A percentile compares a stretch with the other conserved stretches of the same genome.
Evolutionary conservation across 306 rosid species (phyloP).

Genomic region (Trifolium pratense): DNA sequence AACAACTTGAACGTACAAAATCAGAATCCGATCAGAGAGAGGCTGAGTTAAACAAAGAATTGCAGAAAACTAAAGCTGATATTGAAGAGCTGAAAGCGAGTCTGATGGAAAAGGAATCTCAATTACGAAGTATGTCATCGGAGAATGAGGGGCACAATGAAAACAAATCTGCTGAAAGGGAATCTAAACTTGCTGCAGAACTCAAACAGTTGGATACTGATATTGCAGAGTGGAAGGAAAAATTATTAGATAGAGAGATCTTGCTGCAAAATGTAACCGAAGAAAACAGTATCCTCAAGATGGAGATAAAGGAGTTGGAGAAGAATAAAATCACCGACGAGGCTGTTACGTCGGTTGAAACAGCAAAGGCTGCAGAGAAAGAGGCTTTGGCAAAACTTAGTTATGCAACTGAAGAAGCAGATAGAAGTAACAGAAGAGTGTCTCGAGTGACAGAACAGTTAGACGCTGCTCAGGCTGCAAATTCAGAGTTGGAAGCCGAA

Average conservation of each 20-base stretch:
- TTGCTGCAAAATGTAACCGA: constrained; percentile 58
- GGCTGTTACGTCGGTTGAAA: constrained; percentile 53
- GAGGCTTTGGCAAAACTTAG: constrained; percentile 73
- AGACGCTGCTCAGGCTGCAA: constrained; percentile 76
- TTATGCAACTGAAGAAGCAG: constrained; percentile 63
- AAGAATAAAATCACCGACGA: constrained; percentile 47
- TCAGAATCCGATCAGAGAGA: constrained; percentile 61
- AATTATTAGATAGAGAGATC: constrained; percentile 62
- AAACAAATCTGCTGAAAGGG: constrained; percentile 43
- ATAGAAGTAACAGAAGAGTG: constrained; percentile 63
- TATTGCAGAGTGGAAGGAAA: constrained; percentile 58
- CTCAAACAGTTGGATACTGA: constrained; percentile 57
- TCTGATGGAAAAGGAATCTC: constrained; percentile 63
- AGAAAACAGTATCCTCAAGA: constrained; percentile 64
- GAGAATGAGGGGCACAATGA: constrained; percentile 52
- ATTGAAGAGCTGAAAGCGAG: constrained; percentile 59
- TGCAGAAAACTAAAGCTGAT: constrained; percentile 50
- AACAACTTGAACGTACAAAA: constrained; percentile 63
- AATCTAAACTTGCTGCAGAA: constrained; percentile 52
- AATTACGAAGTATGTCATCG: constrained; percentile 50
- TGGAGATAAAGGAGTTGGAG: constrained; percentile 59
- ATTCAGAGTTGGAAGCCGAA: constrained; percentile 83
- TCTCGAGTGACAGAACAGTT: constrained; percentile 75
- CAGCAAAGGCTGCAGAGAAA: constrained; percentile 65
- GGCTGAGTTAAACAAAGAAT: constrained; percentile 57